phyloP scores from a whole-genome alignment of 345 rosid genomes.

The Stellera chamaejasme region DNA sequence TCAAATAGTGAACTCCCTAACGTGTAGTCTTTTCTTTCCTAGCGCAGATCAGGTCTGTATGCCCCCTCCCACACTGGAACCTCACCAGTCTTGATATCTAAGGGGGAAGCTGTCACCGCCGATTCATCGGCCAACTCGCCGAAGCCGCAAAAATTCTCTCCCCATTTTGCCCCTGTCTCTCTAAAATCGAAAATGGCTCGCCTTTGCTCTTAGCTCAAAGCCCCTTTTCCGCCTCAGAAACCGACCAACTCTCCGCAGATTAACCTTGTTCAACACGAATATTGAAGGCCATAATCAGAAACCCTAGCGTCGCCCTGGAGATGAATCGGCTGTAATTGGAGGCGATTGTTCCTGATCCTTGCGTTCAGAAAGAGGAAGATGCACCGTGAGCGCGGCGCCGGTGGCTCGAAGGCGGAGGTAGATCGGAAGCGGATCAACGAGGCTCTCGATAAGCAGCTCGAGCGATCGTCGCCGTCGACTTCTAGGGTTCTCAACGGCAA shows the following conservation, averaged over 20 bases:
- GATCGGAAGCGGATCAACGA: conserved; percentile 86
- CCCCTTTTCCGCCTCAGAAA: conserved; percentile 3
- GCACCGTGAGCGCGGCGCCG: conserved; percentile 47
- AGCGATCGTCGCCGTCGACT: conserved; percentile 75
- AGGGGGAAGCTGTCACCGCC: too few relatives aligned
- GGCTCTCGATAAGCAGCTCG: conserved; percentile 58
- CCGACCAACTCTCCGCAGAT: not conserved
- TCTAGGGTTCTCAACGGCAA: conserved; percentile 25
- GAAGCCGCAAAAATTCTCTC: conserved; percentile 6
- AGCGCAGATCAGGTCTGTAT: too few relatives aligned
- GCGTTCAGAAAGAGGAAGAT: conserved; percentile 9
- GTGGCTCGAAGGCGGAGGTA: conserved; percentile 56
- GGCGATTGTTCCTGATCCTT: too few relatives aligned
- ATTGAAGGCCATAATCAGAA: too few relatives aligned
- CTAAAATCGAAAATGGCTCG: not conserved
- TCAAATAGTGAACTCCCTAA: too few relatives aligned
- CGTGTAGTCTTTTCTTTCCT: too few relatives aligned
- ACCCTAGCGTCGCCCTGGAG: not conserved
- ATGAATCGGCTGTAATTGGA: conserved; percentile 15
- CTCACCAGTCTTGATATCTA: too few relatives aligned
- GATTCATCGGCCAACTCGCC: conserved; percentile 16
- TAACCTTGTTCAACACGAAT: too few relatives aligned
- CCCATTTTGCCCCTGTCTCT: conserved; percentile 1
- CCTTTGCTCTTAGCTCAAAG: conserved; percentile 12
- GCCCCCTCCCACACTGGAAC: too few relatives aligned